A percentile compares a stretch with the other conserved stretches of the same genome.
Conservation (phyloP, 2,329 filamentous ascomycete species). For the Fusarium nurragi region DNA sequence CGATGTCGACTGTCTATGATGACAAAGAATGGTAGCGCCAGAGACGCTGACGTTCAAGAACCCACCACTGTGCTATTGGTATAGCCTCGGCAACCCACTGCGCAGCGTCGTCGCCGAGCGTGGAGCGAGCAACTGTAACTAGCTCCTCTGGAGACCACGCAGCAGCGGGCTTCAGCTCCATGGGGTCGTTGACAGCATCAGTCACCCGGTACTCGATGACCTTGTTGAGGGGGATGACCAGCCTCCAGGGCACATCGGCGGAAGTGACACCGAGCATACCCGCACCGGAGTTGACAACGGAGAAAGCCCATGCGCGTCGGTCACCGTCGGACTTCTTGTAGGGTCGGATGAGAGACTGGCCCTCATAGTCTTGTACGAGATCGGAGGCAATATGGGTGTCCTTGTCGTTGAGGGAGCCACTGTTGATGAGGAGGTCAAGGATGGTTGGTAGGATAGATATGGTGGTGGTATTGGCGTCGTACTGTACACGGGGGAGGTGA, state of each 20-base stretch:
- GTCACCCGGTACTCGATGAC: conserved; percentile 49
- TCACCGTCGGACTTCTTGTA: conserved; percentile 41
- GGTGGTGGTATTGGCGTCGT: conserved; percentile 47
- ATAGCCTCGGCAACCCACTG: conserved; percentile 45
- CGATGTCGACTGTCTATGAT: conserved; percentile 2
- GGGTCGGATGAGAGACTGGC: conserved; percentile 49
- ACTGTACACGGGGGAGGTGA: conserved; percentile 45
- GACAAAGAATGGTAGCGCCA: conserved; percentile 38
- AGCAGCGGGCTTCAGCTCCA: conserved; percentile 42
- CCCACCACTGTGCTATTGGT: conserved; percentile 40
- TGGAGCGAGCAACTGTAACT: conserved; percentile 26
- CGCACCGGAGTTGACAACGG: conserved; percentile 49
- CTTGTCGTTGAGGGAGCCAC: conserved; percentile 45
- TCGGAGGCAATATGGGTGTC: conserved; percentile 42
- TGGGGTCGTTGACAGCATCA: conserved; percentile 43
- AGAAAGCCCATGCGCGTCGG: conserved; percentile 48
- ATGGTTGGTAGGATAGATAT: conserved; percentile 49
- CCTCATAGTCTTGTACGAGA: conserved; percentile 48
- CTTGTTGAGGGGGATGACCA: conserved; percentile 48
- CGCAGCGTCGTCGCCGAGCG: conserved; percentile 39
- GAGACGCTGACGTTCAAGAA: conserved; percentile 38
- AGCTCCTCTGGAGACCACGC: conserved; percentile 44
- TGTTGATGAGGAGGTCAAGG: conserved; percentile 49
- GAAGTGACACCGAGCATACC: conserved; percentile 48
- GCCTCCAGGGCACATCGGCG: conserved; percentile 45